Base-by-base conservation (phyloP, 192 early-diverging fungal species). In the Mortierella hygrophila region DNA sequence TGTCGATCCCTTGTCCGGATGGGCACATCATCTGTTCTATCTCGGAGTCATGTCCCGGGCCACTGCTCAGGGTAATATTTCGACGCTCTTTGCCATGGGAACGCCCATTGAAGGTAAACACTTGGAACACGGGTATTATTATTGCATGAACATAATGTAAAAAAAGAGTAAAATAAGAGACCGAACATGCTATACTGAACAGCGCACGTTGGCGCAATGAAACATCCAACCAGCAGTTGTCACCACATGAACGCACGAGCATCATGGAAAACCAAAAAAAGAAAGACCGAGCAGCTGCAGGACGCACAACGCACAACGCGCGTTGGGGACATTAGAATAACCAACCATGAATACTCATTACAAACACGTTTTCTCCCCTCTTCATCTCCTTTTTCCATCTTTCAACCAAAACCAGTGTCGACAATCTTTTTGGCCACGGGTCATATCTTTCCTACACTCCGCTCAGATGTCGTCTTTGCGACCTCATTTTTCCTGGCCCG, bases 61-160 rank as follows among this genome's bases (percentile, higher is more conserved):
- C 4, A 77, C 83, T 18, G 26, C 55, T 18, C 78, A 85, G 41
- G 74, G 72, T 26, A 76, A 80, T 35, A 70, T 85, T 16, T 76
- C 78, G 18, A 80, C 78, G 4, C 69, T 85, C 20, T 80, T 85
- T 52, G 83, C 83, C 18, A 72, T 85, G 55, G 83, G 83, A 3
- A 69, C 83, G 8, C 83, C 83, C 10, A 80, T 85, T 49, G 83
- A 85, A 85, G 74, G 83, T 85, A 80, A 29, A n/a, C 13, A 52
- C 20, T 52, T 6, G 49, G 15, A 52, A 3, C 49, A 18, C 0
- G 16, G 16, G 18, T 23, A 10, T 47, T 42, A 23, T 52, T 41
- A 6, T 21, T 42, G 18, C 49, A 41, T 4, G 40, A 35, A n/a
- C 6, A 10, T 15, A 10, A 60, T 18, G 3, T 21, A 3, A 8